Evolutionary conservation across 176 grass and related monocot genomes (phyloP), one percentile per base, ranked within the genome.

Genomic region (Phoenix dactylifera): DNA sequence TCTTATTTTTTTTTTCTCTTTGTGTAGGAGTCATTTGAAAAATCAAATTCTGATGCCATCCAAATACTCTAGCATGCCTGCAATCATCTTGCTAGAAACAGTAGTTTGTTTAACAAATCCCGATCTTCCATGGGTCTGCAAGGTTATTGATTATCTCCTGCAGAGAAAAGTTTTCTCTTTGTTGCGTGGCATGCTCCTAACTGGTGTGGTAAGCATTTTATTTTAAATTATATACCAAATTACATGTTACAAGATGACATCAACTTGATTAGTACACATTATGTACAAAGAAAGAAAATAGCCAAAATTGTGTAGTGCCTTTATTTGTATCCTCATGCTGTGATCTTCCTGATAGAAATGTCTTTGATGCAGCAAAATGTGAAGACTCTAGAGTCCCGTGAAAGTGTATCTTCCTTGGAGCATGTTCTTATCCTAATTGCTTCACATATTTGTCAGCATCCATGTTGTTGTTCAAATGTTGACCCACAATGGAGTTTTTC

Each of bases 401-500:
- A 61, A 52, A 74, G 51, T 55, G 67, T 57, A 59, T 97, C 84
- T 72, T 66, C 73, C 1, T 69, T 97, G 55, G 93, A 97, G 30
- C 80, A 83, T 77, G 81, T 85, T 73, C 63, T 97, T 51, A 76
- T 64, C 26, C 72, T 77, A 77, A 69, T 80, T 85, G 79, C 87
- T 83, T 85, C 87, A 51, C 93, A 97, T 77, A 64, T 97, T 80
- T 76, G 75, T 5, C 55, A 82, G 62, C 63, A 82, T 68, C 76
- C 62, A 20, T 83, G 81, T 28, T 74, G 64, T 58, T 88, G 84
- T 77, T 74, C 59, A 44, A 58, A 49, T 54, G 66, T 75, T 29
- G 80, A 97, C 78, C 69, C 73, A 63, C 88, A 73, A 78, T 85
- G 87, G 85, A 85, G 78, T 77, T 97, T 97, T 71, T 88, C 76